Evolutionary conservation across 345 rosid species (phyloP), one percentile per base, ranked within the genome.

Genomic region (Reutealis trisperma): DNA sequence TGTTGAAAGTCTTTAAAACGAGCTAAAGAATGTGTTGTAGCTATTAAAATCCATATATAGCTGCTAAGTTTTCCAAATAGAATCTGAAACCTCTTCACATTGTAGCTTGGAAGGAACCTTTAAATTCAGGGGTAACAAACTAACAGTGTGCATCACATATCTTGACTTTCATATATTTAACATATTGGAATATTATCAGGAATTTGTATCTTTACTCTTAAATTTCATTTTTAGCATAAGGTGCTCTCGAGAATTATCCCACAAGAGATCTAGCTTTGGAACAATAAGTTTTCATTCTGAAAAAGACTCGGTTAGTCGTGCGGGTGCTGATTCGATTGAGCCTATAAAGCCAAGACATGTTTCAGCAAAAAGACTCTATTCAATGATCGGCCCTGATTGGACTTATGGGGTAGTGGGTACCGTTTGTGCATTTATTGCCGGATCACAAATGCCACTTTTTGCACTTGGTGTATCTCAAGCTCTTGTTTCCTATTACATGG

Each of bases 381-480:
- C 97, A 58, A 93, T 95, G 98, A 78, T 91, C 21, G 83, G 86
- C 2, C 99, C 97, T 22, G 98, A 95, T 81, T 95, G 99, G 98
- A 81, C 73, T 47, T 93, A 90, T 57, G 99, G 93, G n/a, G 41
- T 91, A 19, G 75, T 81, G 52, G 99, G 99, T 49, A 90, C 89
- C 65, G 44, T 92, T 30, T 77, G 90, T 63, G 98, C 96, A 27
- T 85, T 95, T 2, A 80, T 90, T 51, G 91, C 96, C 24, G 99
- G 99, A 84, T 88, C 99, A 34, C 92, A 87, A 82, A 92, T 93
- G 99, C 99, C 99, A 5, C 92, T 95, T 58, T 95, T 95, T 37
- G 99, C 99, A 7, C 94, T 95, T 67, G 99, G 99, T 8, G 91
- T 95, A 79, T 88, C 99, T 27, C 96, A 93, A 70, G 96, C 98